These are phyloP conservation scores for Calocybe indica DNA, from an alignment of 768 basidiomycete species.

Conservation along the genomic window DNA sequence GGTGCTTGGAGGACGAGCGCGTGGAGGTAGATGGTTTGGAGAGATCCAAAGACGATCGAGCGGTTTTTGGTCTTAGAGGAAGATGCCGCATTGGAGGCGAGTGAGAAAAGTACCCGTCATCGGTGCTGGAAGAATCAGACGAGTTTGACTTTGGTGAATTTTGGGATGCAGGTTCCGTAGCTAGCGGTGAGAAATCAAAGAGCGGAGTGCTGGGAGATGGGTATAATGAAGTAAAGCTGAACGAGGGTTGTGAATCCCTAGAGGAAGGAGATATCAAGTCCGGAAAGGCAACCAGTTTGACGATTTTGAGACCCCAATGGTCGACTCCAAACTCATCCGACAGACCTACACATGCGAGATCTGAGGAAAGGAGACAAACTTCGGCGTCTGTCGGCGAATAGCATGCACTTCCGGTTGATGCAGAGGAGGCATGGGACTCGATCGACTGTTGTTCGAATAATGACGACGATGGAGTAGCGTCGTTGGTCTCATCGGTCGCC, in stretches of 20 bases:
- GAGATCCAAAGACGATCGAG: constrained; percentile 40
- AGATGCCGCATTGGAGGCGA: constrained; percentile 37
- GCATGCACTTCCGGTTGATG: constrained; percentile 28
- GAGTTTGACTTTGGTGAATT: constrained; percentile 7
- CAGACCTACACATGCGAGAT: constrained; percentile 72
- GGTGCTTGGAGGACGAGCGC: constrained; percentile 21
- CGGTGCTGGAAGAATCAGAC: constrained; percentile 30
- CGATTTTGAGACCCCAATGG: constrained; percentile 70
- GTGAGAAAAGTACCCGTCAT: constrained; percentile 59
- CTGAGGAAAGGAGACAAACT: constrained; percentile 60
- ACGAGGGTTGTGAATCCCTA: not conserved
- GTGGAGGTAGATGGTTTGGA: constrained; percentile 19
- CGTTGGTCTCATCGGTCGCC: too few relatives aligned
- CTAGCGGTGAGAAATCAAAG: constrained; percentile 10
- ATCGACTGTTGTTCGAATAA: not conserved
- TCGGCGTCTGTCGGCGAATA: constrained; percentile 52
- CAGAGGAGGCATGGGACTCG: not conserved
- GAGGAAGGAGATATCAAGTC: constrained; percentile 49
- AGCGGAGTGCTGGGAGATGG: constrained; percentile 3
- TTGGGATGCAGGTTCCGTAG: not conserved
- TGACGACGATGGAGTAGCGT: too few relatives aligned
- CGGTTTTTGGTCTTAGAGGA: constrained; percentile 27
- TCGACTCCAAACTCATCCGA: constrained; percentile 59
- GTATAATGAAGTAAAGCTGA: constrained; percentile 1
- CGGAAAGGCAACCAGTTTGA: constrained; percentile 73